phyloP scores from a whole-genome alignment of 106 monocot species.

The Narthecium ossifragum region DNA sequence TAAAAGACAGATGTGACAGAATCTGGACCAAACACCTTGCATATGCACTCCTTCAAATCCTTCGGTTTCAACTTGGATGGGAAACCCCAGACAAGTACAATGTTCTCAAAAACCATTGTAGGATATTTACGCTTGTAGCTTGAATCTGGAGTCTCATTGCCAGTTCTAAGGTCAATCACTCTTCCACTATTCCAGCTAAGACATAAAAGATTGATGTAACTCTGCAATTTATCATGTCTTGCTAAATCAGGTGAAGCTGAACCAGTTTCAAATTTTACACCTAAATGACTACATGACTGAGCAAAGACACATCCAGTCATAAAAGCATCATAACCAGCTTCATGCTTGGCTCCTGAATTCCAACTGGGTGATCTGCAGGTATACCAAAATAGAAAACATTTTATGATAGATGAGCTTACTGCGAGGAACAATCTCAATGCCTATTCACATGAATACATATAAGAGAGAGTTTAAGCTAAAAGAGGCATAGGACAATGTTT shows the following conservation, averaged over 20 bases:
- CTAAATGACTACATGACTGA: slow-evolving; percentile 68
- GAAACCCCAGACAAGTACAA: slow-evolving; percentile 83
- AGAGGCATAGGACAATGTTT: too few relatives aligned
- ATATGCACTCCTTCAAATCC: slow-evolving; percentile 53
- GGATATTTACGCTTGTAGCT: slow-evolving; percentile 47
- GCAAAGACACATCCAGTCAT: slow-evolving; percentile 98
- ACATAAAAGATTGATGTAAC: slow-evolving; percentile 63
- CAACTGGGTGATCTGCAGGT: slow-evolving; percentile 43
- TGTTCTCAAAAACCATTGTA: slow-evolving; percentile 38
- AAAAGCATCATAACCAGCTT: slow-evolving; percentile 98
- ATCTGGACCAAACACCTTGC: slow-evolving; percentile 51
- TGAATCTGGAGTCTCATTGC: slow-evolving; percentile 41
- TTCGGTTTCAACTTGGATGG: slow-evolving; percentile 38
- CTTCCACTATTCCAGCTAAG: slow-evolving; percentile 80
- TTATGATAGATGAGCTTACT: too few relatives aligned
- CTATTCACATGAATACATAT: too few relatives aligned
- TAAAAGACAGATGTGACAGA: slow-evolving; percentile 63
- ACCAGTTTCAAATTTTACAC: slow-evolving; percentile 61
- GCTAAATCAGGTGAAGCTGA: slow-evolving; percentile 25
- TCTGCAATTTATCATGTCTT: slow-evolving; percentile 45
- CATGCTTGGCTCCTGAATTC: slow-evolving; percentile 85
- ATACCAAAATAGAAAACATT: neutral
- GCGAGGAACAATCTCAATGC: too few relatives aligned
- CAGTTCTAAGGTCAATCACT: slow-evolving; percentile 58
- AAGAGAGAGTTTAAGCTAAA: too few relatives aligned